phyloP scores from a whole-genome alignment of 1,284 basidiomycete genomes.

The Phellinidium pouzarii region DNA sequence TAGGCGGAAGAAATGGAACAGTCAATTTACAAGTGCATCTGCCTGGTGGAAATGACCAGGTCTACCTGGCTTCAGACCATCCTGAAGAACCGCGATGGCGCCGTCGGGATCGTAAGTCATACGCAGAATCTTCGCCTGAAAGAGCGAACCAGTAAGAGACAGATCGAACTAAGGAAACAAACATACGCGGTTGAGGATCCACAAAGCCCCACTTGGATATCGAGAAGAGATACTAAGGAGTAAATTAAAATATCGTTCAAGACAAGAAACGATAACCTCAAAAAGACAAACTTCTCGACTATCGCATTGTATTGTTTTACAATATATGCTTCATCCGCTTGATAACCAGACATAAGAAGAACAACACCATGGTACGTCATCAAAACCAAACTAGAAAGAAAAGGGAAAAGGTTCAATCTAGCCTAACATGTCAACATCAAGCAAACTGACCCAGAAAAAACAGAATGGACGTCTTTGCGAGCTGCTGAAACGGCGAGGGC shows the following conservation, averaged over 20 bases:
- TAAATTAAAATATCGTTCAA: constrained; percentile 5
- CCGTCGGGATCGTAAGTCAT: constrained; percentile 57
- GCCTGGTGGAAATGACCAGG: constrained; percentile 58
- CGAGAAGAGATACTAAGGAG: constrained; percentile 39
- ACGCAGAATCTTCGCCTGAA: constrained; percentile 65
- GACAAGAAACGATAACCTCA: neutral
- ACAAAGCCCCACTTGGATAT: constrained; percentile 64
- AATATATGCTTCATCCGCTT: constrained; percentile 61
- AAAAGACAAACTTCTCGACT: constrained; percentile 44
- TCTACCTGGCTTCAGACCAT: constrained; percentile 48
- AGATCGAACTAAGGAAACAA: neutral
- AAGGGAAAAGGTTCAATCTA: neutral
- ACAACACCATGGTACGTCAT: constrained; percentile 75
- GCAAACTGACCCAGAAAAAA: constrained; percentile 58
- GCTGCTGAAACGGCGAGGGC: constrained; percentile 62
- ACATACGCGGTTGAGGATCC: constrained; percentile 65
- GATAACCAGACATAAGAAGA: constrained; percentile 62
- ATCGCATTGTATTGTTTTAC: constrained; percentile 56
- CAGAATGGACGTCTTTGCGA: constrained; percentile 60
- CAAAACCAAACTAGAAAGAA: constrained; percentile 48
- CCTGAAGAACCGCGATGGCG: constrained; percentile 55
- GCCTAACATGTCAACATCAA: neutral
- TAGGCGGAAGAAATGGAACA: neutral
- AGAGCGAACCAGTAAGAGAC: neutral
- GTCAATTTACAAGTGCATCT: constrained; percentile 50